Conservation (phyloP, 495 filamentous ascomycete species). For the Penicillium waksmanii region DNA sequence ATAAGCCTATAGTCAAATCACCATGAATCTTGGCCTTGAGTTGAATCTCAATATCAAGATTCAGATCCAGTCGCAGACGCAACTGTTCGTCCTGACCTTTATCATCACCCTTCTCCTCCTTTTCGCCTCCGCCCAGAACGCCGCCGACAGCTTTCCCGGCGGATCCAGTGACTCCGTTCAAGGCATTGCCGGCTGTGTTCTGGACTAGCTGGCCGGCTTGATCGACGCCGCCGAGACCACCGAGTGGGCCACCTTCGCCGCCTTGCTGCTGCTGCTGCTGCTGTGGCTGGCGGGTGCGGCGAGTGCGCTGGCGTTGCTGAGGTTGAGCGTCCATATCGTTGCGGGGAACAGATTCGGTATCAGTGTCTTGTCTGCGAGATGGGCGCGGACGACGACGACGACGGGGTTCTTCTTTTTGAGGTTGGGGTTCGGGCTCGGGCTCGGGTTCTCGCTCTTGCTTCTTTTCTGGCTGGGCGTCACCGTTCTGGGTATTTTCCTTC, state of each 20-base stretch:
- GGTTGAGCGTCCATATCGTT: slow-evolving; percentile 44
- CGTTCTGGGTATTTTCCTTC: slow-evolving; percentile 22
- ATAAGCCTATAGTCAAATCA: slow-evolving; percentile 80
- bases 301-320: slow-evolving; percentile 44
- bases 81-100: slow-evolving; percentile 71
- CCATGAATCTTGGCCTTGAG: slow-evolving; percentile 92
- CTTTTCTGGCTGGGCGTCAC: slow-evolving; percentile 9
- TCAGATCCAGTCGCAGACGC: slow-evolving; percentile 76
- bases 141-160: slow-evolving; percentile 63
- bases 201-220: slow-evolving; percentile 60
- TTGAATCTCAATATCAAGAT: slow-evolving; percentile 87
- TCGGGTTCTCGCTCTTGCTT: slow-evolving; percentile 15
- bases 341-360: slow-evolving; percentile 40
- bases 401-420: slow-evolving; percentile 29
- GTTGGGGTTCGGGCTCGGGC: slow-evolving; percentile 35
- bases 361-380: slow-evolving; percentile 36
- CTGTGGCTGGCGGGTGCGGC: slow-evolving; percentile 32
- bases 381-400: slow-evolving; percentile 37
- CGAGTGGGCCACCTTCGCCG: slow-evolving; percentile 55
- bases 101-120: slow-evolving; percentile 47
- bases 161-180: slow-evolving; percentile 58
- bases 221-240: slow-evolving; percentile 60
- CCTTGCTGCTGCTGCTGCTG: slow-evolving; percentile 40
- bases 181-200: slow-evolving; percentile 65
- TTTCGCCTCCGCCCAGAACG: slow-evolving; percentile 41